phyloP scores from a whole-genome alignment of 352 stramenopile species.

The Globisporangium barbulae region DNA sequence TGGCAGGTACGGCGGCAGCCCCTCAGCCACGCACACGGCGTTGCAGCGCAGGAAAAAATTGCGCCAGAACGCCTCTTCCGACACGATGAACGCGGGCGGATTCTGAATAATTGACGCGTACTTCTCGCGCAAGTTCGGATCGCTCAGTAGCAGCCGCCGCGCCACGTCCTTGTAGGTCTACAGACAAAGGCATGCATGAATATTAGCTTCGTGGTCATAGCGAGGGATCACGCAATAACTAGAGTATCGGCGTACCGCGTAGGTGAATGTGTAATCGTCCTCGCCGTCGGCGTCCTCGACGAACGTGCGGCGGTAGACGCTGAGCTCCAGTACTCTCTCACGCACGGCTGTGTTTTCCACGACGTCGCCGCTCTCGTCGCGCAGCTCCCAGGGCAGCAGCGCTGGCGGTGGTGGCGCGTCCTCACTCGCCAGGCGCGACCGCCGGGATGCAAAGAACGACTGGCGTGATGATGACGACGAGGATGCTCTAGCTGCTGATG shows the following conservation, averaged over 20 bases:
- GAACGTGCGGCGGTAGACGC: conserved; percentile 61
- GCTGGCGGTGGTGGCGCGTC: conserved; percentile 5
- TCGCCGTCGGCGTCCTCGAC: conserved; percentile 53
- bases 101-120: conserved; percentile 37
- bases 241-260: conserved; percentile 18
- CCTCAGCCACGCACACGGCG: conserved; percentile 31
- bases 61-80: conserved; percentile 61
- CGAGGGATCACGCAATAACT: neutral
- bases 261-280: conserved; percentile 64
- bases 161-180: conserved; percentile 46
- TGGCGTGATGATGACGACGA: neutral
- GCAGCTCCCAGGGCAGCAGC: conserved; percentile 53
- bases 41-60: conserved; percentile 78
- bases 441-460: neutral
- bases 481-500: neutral
- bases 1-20: conserved; percentile 46
- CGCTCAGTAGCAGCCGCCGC: conserved; percentile 43
- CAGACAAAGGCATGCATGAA: neutral
- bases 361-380: conserved; percentile 28
- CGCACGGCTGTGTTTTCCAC: conserved; percentile 36
- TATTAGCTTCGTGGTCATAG: neutral
- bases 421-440: conserved; percentile 8
- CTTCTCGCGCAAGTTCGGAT: conserved; percentile 67
- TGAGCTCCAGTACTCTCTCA: conserved; percentile 58
- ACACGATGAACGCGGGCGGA: conserved; percentile 31